Evolutionary conservation across 805 yeast genomes (phyloP), one percentile per base, ranked within the genome.

Genomic region (Candida insectorum): DNA sequence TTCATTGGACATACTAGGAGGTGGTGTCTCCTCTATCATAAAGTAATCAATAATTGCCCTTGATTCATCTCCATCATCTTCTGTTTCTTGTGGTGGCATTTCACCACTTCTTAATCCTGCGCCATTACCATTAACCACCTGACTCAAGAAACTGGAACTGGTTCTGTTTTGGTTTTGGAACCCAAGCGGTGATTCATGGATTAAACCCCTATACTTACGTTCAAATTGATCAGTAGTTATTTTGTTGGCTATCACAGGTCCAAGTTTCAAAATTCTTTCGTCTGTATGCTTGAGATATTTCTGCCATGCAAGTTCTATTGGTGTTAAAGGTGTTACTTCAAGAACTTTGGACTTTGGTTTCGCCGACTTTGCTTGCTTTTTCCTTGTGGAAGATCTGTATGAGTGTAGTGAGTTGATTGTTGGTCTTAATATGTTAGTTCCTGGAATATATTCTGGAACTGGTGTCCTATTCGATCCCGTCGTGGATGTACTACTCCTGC

Each of bases 31-130:
- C 30, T 52, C 59, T 9, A 43, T 38, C 15, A 48, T 45, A 25
- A 39, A 43, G 36, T 43, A 52, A 23, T 88, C 96, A 13, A 83
- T 71, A 21, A 91, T 78, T 3, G 81, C 79, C 41, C 77, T 83
- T 20, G 67, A 58, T 45, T 77, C 79, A 45, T 78, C 81, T 44
- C 75, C 77, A 12, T 31, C 37, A 15, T 37, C 39, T n/a, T 24
- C 26, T n/a, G 33, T 33, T 12, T 35, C 37, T 9, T 17, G 18
- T 14, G 37, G 20, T 5, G 24, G n/a, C 4, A 19, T 16, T 8
- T 20, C 24, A 15, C 26, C 26, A 16, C 21, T 27, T 24, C 60
- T 45, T 22, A 56, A 45, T 1, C 60, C 55, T 13, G 47, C 31
- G 11, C 49, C 42, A 6, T 54, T 48, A 1, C 69, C 68, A 37